Evolutionary conservation across 2,329 filamentous ascomycete species (phyloP).

Genomic region (Sclerotinia borealis): DNA sequence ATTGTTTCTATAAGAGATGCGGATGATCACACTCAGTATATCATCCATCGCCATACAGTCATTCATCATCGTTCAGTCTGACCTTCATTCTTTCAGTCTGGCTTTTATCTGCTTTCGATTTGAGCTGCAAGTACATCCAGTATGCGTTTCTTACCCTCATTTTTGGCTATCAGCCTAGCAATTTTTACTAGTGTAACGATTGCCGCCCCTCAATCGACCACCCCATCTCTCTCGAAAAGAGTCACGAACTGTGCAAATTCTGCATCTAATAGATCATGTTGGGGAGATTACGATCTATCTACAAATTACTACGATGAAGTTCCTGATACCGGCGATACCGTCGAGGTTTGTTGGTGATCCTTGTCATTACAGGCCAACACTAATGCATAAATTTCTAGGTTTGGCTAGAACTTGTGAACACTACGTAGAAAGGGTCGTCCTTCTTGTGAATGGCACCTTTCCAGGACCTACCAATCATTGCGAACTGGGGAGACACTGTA

Average conservation of each 20-base stretch:
- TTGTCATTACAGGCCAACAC: not conserved
- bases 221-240: not conserved
- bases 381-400: constrained; percentile 9
- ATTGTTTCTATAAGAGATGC: not conserved
- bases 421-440: constrained; percentile 19
- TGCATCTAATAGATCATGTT: constrained; percentile 23
- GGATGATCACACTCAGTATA: not conserved
- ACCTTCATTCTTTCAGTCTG: not conserved
- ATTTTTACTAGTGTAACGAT: not conserved
- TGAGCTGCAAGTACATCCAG: not conserved
- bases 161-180: not conserved
- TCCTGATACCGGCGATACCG: constrained; percentile 41
- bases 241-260: not conserved
- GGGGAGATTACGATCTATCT: constrained; percentile 43
- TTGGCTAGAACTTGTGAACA: constrained; percentile 13
- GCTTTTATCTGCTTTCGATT: not conserved
- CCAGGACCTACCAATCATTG: constrained; percentile 29
- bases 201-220: not conserved
- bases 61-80: not conserved
- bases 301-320: constrained; percentile 34
- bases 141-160: not conserved
- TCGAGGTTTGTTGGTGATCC: constrained; percentile 27
- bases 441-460: constrained; percentile 30
- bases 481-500: constrained; percentile 36
- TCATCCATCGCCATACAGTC: not conserved